phyloP scores from a whole-genome alignment of 495 filamentous ascomycete genomes.

The Xylaria palmicola region DNA sequence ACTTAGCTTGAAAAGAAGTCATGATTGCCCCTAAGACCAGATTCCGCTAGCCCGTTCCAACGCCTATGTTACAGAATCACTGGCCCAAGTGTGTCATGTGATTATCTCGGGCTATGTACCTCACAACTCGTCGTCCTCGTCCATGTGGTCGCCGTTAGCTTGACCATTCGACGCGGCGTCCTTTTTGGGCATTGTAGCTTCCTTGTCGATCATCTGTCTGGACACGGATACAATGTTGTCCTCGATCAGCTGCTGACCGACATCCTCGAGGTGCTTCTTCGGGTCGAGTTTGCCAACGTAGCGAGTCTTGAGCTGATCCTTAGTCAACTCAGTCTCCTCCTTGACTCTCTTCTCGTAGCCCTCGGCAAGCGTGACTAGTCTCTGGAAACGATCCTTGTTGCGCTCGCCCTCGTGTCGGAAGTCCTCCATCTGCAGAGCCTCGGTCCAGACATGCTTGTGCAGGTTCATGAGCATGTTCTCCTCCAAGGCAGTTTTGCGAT shows the following conservation, averaged over 20 bases:
- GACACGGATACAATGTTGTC: slow-evolving; percentile 98
- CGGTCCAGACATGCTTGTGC: slow-evolving; percentile 99
- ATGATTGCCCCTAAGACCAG: slow-evolving; percentile 22
- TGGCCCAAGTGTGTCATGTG: slow-evolving; percentile 12
- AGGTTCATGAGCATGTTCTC: slow-evolving; percentile 99
- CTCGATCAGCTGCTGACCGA: slow-evolving; percentile 94
- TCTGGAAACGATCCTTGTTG: slow-evolving; percentile 83
- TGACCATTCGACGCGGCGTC: slow-evolving; percentile 51
- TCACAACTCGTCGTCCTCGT: slow-evolving; percentile 51
- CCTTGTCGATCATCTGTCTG: slow-evolving; percentile 98
- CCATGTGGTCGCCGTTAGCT: slow-evolving; percentile 56
- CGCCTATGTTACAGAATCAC: slow-evolving; percentile 36
- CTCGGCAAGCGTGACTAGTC: slow-evolving; percentile 84
- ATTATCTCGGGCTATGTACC: slow-evolving; percentile 17
- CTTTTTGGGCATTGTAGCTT: slow-evolving; percentile 68
- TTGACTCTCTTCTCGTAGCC: slow-evolving; percentile 98
- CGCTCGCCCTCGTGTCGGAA: slow-evolving; percentile 79
- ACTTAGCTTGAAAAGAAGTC: slow-evolving; percentile 16
- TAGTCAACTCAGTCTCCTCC: slow-evolving; percentile 94
- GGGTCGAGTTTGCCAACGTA: slow-evolving; percentile 98
- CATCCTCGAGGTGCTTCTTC: slow-evolving; percentile 97
- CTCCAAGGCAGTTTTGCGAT: slow-evolving; percentile 94
- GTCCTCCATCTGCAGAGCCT: slow-evolving; percentile 95
- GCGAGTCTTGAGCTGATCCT: slow-evolving; percentile 97
- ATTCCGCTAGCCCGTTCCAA: slow-evolving; percentile 29